Base-by-base conservation (phyloP, 2,329 filamentous ascomycete species). In the Myotisia sp. region DNA sequence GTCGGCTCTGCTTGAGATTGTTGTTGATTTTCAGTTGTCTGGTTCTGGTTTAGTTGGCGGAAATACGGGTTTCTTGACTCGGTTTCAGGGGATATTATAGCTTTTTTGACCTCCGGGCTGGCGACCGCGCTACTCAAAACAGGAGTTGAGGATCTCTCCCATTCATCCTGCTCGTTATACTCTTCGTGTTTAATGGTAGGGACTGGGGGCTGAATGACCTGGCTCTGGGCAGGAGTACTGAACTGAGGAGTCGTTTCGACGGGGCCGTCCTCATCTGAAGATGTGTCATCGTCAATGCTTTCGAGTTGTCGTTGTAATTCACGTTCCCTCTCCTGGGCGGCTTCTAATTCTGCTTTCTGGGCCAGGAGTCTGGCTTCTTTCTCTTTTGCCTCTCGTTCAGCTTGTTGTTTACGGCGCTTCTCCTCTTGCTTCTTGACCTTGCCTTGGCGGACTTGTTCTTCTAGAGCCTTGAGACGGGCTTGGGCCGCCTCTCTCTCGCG, bases 401-500 rank as follows among this genome's bases (percentile, higher is more conserved):
- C 85, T 14, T 84, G 87, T 62, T 93, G 86, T 65, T 85, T 90
- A 47, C 73, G 79, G 42, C 78, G 82, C 66, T 92, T 94, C 62
- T 94, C 90, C 56, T 98, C 90, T 46, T 92, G 81, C 59, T 93
- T 95, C 67, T 84, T 87, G 34, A 95, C 63, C 63, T 95, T 98
- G 49, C 86, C 84, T 52, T 86, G 82, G 42, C 77, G 78, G 34
- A 95, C 85, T 57, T 94, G 85, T 54, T 95, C 85, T 58, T 98
- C 86, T 6, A 98, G 71, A 10, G 84, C 85, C 53, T 76, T 83
- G 16, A 95, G 70, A 33, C 86, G 83, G 42, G 81, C 80, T 47
- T 80, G 75, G 26, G 86, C 76, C 34, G 80, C 84, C 48, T 85
- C 74, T 35, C 79, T 79, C 58, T 94, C 85, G 45, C 70, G 74